A percentile compares a stretch with the other conserved stretches of the same genome.
phyloP scores from a whole-genome alignment of 805 yeast species.

The Candida morakotiae region DNA sequence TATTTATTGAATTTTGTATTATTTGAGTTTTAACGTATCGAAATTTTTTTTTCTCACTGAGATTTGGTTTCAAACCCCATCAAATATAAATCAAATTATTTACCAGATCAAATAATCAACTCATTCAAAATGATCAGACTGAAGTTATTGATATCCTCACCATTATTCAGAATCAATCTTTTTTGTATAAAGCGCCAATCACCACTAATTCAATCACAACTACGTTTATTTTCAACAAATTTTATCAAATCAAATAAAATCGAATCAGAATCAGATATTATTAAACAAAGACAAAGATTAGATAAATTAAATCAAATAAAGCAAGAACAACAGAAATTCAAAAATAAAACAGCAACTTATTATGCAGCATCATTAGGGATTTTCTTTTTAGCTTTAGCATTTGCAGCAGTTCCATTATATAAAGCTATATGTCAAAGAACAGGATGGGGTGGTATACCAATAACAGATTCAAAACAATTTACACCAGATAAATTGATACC shows the following conservation, averaged over 20 bases:
- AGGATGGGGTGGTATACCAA: slow-evolving; percentile 95
- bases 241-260: background rate
- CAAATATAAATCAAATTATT: background rate
- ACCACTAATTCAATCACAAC: background rate
- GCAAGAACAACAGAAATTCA: slow-evolving; percentile 25
- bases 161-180: too few species aligned
- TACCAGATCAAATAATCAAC: too few species aligned
- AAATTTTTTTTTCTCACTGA: background rate
- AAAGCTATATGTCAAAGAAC: slow-evolving; percentile 90
- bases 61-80: slow-evolving; percentile 3
- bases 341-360: slow-evolving; percentile 55
- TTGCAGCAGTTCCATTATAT: slow-evolving; percentile 90
- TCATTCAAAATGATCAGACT: background rate
- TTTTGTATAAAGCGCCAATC: too few species aligned
- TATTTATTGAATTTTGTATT: too few species aligned
- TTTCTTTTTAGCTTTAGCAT: slow-evolving; percentile 70
- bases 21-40: too few species aligned
- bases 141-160: too few species aligned
- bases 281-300: slow-evolving; percentile 8
- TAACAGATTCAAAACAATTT: slow-evolving; percentile 75
- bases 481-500: slow-evolving; percentile 87
- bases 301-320: slow-evolving; percentile 18
- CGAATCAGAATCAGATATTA: background rate
- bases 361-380: slow-evolving; percentile 68
- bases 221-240: background rate